phyloP scores from a whole-genome alignment of 495 filamentous ascomycete species.

The Polyplosphaeria fusca region DNA sequence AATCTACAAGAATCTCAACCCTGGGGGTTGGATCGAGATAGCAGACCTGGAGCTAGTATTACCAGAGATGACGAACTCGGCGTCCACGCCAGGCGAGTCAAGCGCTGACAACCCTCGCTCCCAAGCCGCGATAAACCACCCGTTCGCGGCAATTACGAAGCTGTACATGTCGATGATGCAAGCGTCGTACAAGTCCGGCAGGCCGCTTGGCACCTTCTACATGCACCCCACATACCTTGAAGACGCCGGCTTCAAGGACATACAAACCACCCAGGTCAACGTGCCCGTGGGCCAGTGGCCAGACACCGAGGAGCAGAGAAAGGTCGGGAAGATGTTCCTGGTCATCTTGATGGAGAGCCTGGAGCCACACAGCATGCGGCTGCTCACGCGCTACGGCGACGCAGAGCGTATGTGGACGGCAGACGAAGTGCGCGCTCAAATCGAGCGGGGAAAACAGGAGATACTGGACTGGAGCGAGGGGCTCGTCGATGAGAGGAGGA shows the following conservation, averaged over 20 bases:
- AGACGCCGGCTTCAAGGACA: slow-evolving; percentile 61
- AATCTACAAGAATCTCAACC: slow-evolving; percentile 31
- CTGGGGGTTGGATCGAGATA: slow-evolving; percentile 52
- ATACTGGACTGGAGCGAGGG: slow-evolving; percentile 13
- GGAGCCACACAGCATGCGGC: slow-evolving; percentile 59
- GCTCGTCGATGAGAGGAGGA: slow-evolving; percentile 1
- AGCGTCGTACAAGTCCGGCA: slow-evolving; percentile 46
- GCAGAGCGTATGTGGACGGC: slow-evolving; percentile 17
- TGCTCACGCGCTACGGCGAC: slow-evolving; percentile 49
- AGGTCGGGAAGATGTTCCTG: slow-evolving; percentile 63
- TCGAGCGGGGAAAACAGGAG: slow-evolving; percentile 25
- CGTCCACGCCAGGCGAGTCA: not conserved
- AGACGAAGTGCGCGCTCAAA: slow-evolving; percentile 12
- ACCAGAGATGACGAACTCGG: slow-evolving; percentile 3
- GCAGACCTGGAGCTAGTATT: slow-evolving; percentile 43
- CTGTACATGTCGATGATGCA: slow-evolving; percentile 29
- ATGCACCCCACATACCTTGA: slow-evolving; percentile 50
- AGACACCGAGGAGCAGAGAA: slow-evolving; percentile 47
- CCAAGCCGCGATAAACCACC: not conserved
- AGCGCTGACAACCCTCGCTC: not conserved
- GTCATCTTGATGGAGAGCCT: slow-evolving; percentile 62
- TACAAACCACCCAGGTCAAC: slow-evolving; percentile 52
- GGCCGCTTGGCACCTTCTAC: slow-evolving; percentile 54
- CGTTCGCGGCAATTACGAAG: slow-evolving; percentile 5
- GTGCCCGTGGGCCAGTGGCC: slow-evolving; percentile 61